These are phyloP conservation scores for Malania oleifera DNA, from an alignment of 164 flowering plant species.

Conservation along the genomic window DNA sequence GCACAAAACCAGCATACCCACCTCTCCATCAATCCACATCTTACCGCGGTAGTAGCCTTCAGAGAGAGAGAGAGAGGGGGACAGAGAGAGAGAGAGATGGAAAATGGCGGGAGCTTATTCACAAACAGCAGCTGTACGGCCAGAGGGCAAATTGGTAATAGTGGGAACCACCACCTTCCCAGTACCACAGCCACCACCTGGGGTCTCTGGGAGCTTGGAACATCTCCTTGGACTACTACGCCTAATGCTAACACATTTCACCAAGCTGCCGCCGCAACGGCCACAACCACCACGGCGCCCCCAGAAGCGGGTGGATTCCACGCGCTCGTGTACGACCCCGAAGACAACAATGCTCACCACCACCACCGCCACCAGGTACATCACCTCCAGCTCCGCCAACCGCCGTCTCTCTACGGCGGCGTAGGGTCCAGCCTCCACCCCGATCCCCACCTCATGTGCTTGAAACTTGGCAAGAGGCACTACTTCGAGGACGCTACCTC, in stretches of 20 bases:
- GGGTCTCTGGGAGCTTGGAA: slow-evolving; percentile 23
- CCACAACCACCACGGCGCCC: not conserved
- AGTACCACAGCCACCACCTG: too few relatives aligned
- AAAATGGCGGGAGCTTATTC: slow-evolving; percentile 27
- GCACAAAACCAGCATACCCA: not conserved
- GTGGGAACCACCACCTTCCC: not conserved
- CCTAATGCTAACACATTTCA: not conserved
- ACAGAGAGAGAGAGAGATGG: slow-evolving; percentile 22
- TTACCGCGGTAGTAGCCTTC: not conserved
- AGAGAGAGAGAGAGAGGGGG: slow-evolving; percentile 9
- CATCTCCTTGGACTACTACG: slow-evolving; percentile 12
- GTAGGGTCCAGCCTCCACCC: slow-evolving; percentile 19
- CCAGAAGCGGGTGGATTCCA: slow-evolving; percentile 1
- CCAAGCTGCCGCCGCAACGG: slow-evolving; percentile 4
- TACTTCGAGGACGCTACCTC: slow-evolving; percentile 42
- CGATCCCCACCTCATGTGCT: slow-evolving; percentile 56
- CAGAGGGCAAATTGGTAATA: slow-evolving; percentile 24
- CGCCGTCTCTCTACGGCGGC: slow-evolving; percentile 17
- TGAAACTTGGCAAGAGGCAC: slow-evolving; percentile 65
- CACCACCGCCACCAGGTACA: not conserved
- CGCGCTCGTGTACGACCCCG: slow-evolving; percentile 13
- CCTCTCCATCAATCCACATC: not conserved
- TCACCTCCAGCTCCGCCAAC: slow-evolving; percentile 8
- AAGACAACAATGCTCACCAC: slow-evolving; percentile 4
- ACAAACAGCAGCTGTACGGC: not conserved